Evolutionary conservation across 257 asterid genomes (phyloP).

Genomic region (Euphrasia confusa): DNA sequence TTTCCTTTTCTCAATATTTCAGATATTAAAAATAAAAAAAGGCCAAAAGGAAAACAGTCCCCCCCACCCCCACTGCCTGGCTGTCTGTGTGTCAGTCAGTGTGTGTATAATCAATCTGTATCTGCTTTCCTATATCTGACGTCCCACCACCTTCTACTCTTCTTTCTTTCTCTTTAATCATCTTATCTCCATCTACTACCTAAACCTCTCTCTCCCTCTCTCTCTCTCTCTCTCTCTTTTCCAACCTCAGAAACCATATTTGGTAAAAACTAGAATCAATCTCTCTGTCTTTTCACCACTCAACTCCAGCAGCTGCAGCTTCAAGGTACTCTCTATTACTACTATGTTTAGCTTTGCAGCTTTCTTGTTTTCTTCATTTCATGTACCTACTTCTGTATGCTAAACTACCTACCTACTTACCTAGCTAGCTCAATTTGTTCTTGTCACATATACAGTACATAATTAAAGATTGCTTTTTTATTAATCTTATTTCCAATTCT

Average conservation of each 20-base stretch:
- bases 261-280: conserved; percentile 51
- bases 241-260: conserved; percentile 31
- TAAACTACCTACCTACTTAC: too few relatives aligned
- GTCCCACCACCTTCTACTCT: conserved; percentile 41
- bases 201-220: conserved; percentile 24
- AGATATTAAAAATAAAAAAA: neutral
- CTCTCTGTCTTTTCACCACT: conserved; percentile 49
- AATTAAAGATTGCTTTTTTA: neutral
- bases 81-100: conserved; percentile 22
- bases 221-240: conserved; percentile 10
- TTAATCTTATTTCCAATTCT: neutral
- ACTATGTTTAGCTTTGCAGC: conserved; percentile 1
- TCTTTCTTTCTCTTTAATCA: conserved; percentile 49
- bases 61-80: conserved; percentile 20
- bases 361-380: neutral
- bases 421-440: neutral
- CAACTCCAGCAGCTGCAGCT: conserved; percentile 11
- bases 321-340: conserved; percentile 27
- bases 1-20: conserved; percentile 1
- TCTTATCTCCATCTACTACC: conserved; percentile 55
- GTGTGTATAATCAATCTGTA: conserved; percentile 26
- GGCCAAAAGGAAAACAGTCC: conserved; percentile 38
- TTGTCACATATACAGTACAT: neutral
- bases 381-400: too few relatives aligned
- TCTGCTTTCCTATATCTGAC: conserved; percentile 42